phyloP scores from a whole-genome alignment of 768 basidiomycete species.

The Podaxis sp. region DNA sequence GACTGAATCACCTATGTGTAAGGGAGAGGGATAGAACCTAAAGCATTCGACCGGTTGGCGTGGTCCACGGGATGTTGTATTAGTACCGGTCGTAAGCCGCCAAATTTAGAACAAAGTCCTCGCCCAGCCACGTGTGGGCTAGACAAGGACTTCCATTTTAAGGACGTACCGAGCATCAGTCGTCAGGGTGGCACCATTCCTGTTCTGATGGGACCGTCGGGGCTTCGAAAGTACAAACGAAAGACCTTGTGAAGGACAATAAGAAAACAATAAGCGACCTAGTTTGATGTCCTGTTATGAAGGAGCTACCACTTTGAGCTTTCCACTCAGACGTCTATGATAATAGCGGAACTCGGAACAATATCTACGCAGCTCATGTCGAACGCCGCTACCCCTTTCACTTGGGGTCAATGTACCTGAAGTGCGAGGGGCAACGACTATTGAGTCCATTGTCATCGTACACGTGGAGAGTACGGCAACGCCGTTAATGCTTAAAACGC shows the following conservation, averaged over 20 bases:
- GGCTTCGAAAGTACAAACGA: conserved; percentile 5
- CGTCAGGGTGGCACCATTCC: conserved; percentile 1
- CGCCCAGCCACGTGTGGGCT: conserved; percentile 8
- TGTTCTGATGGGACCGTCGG: conserved; percentile 7
- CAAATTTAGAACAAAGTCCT: conserved; percentile 12
- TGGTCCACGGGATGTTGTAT: background rate
- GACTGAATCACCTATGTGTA: background rate
- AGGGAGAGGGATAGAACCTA: background rate
- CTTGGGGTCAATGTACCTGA: background rate
- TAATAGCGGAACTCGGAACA: background rate
- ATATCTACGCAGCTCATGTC: no score
- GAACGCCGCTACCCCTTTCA: background rate
- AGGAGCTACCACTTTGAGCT: background rate
- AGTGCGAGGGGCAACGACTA: background rate
- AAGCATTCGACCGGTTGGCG: conserved; percentile 7
- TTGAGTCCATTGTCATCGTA: background rate
- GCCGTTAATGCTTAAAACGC: background rate
- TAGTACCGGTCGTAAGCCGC: conserved; percentile 8
- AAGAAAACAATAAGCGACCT: background rate
- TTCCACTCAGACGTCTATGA: background rate
- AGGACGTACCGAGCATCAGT: conserved; percentile 5
- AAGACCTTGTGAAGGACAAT: conserved; percentile 2
- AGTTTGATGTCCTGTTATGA: conserved; percentile 1
- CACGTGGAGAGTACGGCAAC: background rate
- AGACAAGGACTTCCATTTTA: conserved; percentile 11